These are phyloP conservation scores for Rhizopogon vulgaris DNA, from an alignment of 768 basidiomycete species.

Conservation along the genomic window DNA sequence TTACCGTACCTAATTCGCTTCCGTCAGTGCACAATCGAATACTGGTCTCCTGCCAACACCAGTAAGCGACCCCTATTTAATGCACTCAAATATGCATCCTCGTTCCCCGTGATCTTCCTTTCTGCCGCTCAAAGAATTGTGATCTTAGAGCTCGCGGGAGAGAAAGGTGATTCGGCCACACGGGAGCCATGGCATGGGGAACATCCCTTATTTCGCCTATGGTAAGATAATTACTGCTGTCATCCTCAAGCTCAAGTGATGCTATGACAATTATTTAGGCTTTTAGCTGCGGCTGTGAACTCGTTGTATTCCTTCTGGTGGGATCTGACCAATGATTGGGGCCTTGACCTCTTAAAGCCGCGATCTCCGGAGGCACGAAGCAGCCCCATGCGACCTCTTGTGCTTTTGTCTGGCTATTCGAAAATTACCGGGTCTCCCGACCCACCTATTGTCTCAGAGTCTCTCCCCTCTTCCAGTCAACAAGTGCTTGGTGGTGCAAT, in stretches of 20 bases:
- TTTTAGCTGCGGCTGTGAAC: conserved; percentile 79
- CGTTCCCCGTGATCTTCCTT: conserved; percentile 93
- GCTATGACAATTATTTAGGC: conserved; percentile 39
- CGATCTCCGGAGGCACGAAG: conserved; percentile 19
- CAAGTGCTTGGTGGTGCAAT: neutral
- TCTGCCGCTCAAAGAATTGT: conserved; percentile 85
- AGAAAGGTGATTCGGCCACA: conserved; percentile 38
- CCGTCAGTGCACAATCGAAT: conserved; percentile 91
- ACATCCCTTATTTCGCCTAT: conserved; percentile 75
- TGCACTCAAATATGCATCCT: conserved; percentile 92
- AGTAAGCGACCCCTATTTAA: conserved; percentile 78
- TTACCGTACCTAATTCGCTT: conserved; percentile 88
- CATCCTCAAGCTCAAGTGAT: neutral
- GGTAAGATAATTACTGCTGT: conserved; percentile 43
- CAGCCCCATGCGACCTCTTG: conserved; percentile 36
- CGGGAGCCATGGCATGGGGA: conserved; percentile 65
- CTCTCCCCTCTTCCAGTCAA: conserved; percentile 15
- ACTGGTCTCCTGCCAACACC: conserved; percentile 53
- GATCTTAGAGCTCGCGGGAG: conserved; percentile 47
- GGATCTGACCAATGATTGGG: conserved; percentile 99
- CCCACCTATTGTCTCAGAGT: conserved; percentile 1
- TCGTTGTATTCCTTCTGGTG: conserved; percentile 98
- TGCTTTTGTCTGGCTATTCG: conserved; percentile 26
- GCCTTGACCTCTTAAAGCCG: conserved; percentile 64
- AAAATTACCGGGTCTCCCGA: conserved; percentile 16